Evolutionary conservation across 495 filamentous ascomycete species (phyloP), one percentile per base, ranked within the genome.

Genomic region (Xylaria nigripes): DNA sequence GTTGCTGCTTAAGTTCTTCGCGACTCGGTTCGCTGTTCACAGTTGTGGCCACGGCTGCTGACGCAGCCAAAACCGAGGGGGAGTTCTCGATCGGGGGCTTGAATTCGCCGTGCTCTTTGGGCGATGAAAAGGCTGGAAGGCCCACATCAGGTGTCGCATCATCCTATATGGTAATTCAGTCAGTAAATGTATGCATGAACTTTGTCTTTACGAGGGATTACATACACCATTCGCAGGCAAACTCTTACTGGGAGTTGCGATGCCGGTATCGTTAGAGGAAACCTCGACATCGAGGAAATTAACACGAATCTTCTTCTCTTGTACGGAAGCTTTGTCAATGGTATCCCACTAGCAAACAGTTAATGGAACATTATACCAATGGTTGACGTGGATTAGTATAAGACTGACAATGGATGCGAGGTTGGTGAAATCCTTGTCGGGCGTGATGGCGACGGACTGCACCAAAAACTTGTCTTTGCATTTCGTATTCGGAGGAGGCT

Each of bases 381-480:
- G 13, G 34, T 9, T 16, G 21, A 45, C 54, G 51, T 6, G 43
- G 47, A 15, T 40, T 32, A 15, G 36, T 44, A 40, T 40, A 45
- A 47, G 53, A 70, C 87, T 60, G 77, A 95, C 91, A 65, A 95
- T 88, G 19, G 87, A 76, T 38, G 80, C 73, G n/a, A 92, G 80
- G 64, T 82, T 92, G 29, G 76, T 76, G 58, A 85, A 86, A 62
- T 96, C 90, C 72, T 86, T 86, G 56, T 95, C 90, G 54, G 79
- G 79, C 4, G 86, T 84, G 59, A 98, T 87, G 30, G 81, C 73
- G 54, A 96, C 88, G 18, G 92, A 94, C 72, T 98, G 93, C 32
- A 98, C 94, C 45, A 98, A 81, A 69, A 98, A 98, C 74, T 98
- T 98, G 75, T 98, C 93, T 67, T 89, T 84, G 76, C 92, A 97